Evolutionary conservation across 345 rosid genomes (phyloP).

Genomic region (thale cress (Arabidopsis thaliana)): TAIR10.1 NC_003076.8:21151501-21152000

Average conservation of each 20-base stretch:
- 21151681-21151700: too few species aligned
- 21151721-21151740: too few species aligned
- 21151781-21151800: not conserved
- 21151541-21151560: too few species aligned
- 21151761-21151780: not conserved
- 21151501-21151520: too few species aligned
- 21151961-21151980: constrained; percentile 28
- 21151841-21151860: constrained; percentile 8
- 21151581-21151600: too few species aligned
- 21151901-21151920: constrained; percentile 24
- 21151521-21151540: too few species aligned
- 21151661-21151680: too few species aligned
- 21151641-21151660: too few species aligned
- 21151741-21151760: not conserved
- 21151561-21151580: too few species aligned
- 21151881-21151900: not conserved
- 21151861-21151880: not conserved
- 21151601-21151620: too few species aligned
- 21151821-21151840: not conserved
- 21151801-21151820: not conserved
- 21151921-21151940: not conserved
- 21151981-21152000: constrained; percentile 34
- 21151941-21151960: constrained; percentile 7
- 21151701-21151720: too few species aligned
- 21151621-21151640: too few species aligned